Conservation (phyloP, 495 filamentous ascomycete species). For the Trichoderma virens region DNA sequence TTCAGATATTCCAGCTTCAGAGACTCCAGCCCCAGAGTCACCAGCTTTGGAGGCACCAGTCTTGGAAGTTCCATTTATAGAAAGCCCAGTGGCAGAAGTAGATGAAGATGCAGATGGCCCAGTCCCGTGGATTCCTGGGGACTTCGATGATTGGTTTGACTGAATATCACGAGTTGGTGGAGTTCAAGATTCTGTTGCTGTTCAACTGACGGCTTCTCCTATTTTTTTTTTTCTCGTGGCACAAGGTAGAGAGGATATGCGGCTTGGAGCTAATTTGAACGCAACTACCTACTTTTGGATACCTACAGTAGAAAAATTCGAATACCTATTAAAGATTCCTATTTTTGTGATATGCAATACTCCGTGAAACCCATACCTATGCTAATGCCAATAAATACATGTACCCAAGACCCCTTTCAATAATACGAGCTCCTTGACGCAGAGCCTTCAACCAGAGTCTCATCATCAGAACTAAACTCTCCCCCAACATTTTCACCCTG, state of each 20-base stretch:
- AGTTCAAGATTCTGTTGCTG: too few relatives aligned
- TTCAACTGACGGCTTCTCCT: too few relatives aligned
- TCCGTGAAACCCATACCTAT: neutral
- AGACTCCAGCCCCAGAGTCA: neutral
- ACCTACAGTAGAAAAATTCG: too few relatives aligned
- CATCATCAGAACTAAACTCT: constrained; percentile 40
- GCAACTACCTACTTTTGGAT: too few relatives aligned
- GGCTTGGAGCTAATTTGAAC: too few relatives aligned
- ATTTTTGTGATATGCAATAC: neutral
- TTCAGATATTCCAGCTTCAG: too few relatives aligned
- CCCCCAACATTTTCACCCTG: constrained; percentile 42
- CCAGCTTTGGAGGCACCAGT: neutral
- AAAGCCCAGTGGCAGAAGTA: neutral
- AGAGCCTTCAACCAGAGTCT: constrained; percentile 14
- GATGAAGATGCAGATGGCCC: neutral
- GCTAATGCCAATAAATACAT: neutral
- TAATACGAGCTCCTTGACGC: neutral
- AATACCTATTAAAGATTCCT: too few relatives aligned
- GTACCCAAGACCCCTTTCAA: neutral
- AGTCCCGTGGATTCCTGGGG: too few relatives aligned
- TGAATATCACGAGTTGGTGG: too few relatives aligned
- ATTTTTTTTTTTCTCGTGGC: too few relatives aligned
- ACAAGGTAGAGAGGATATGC: too few relatives aligned
- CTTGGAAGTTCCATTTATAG: neutral
- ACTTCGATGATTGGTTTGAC: too few relatives aligned